Evolutionary conservation across 1,139 yeast genomes (phyloP).

Genomic region (Meyerozyma sp.): DNA sequence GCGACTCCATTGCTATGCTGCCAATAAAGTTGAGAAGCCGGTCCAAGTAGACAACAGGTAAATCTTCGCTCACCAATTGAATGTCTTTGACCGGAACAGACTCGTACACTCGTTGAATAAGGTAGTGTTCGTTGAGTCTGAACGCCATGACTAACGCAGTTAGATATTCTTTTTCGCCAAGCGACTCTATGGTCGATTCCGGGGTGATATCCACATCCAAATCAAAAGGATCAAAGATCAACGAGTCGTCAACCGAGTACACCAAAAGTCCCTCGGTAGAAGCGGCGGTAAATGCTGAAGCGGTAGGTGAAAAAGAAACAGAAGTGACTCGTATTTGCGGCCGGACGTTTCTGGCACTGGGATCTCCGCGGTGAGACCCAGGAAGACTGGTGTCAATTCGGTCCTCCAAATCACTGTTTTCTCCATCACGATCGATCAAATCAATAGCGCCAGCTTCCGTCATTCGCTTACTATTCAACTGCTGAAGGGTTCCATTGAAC

Average conservation of each 20-base stretch:
- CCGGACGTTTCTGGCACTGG: conserved; percentile 68
- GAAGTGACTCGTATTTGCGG: conserved; percentile 80
- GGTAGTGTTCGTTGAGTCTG: conserved; percentile 75
- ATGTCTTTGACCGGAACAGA: conserved; percentile 72
- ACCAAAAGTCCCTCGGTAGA: conserved; percentile 90
- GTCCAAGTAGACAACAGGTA: conserved; percentile 75
- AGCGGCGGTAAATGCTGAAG: conserved; percentile 89
- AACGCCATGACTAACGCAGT: conserved; percentile 90
- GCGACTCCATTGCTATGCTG: conserved; percentile 54
- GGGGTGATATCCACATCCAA: conserved; percentile 92
- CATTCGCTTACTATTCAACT: conserved; percentile 73
- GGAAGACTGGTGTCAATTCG: conserved; percentile 74
- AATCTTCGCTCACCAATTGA: conserved; percentile 53
- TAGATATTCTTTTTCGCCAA: conserved; percentile 64
- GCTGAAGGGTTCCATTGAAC: conserved; percentile 80
- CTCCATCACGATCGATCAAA: conserved; percentile 79
- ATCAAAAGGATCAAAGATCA: conserved; percentile 91
- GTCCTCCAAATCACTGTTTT: conserved; percentile 80
- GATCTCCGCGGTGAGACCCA: conserved; percentile 85
- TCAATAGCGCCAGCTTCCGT: conserved; percentile 88
- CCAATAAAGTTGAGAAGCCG: conserved; percentile 70
- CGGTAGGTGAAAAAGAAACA: conserved; percentile 83
- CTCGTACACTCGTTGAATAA: conserved; percentile 73
- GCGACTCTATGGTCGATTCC: conserved; percentile 57
- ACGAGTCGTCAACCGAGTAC: conserved; percentile 70